A percentile compares a stretch with the other conserved stretches of the same genome.
Conservation (phyloP, 148 eudicot genomes). For the Vaccinium corymbosum region DNA sequence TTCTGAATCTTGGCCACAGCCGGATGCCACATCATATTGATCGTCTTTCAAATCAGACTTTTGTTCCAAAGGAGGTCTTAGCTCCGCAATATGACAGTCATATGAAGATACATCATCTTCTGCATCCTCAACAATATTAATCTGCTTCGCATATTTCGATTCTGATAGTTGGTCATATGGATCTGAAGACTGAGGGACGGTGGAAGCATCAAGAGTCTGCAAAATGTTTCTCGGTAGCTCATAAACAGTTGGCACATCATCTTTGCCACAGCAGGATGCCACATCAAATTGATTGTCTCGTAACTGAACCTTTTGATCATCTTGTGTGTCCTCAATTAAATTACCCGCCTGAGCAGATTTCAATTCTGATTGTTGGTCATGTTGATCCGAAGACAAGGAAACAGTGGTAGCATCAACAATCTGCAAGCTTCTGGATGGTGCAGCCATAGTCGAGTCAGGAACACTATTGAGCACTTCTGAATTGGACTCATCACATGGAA, state of each 20-base stretch:
- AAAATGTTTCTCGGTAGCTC: constrained; percentile 15
- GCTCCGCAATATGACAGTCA: neutral
- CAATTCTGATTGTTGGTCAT: constrained; percentile 21
- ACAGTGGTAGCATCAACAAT: constrained; percentile 17
- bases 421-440: constrained; percentile 20
- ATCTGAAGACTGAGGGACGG: constrained; percentile 22
- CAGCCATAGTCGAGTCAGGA: constrained; percentile 24
- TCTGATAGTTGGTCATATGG: constrained; percentile 21
- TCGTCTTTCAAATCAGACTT: constrained; percentile 1
- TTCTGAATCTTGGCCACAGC: constrained; percentile 11
- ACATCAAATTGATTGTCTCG: neutral
- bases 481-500: constrained; percentile 21
- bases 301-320: constrained; percentile 9
- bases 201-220: constrained; percentile 15
- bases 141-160: constrained; percentile 18
- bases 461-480: constrained; percentile 20
- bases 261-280: neutral
- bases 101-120: constrained; percentile 17
- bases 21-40: neutral
- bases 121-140: constrained; percentile 17
- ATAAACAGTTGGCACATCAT: neutral
- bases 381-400: constrained; percentile 23
- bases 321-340: constrained; percentile 20
- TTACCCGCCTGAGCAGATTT: constrained; percentile 18
- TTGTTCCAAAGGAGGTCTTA: constrained; percentile 11